Evolutionary conservation across 164 flowering plant genomes (phyloP).

Genomic region (Magnolia kwangsiensis): DNA sequence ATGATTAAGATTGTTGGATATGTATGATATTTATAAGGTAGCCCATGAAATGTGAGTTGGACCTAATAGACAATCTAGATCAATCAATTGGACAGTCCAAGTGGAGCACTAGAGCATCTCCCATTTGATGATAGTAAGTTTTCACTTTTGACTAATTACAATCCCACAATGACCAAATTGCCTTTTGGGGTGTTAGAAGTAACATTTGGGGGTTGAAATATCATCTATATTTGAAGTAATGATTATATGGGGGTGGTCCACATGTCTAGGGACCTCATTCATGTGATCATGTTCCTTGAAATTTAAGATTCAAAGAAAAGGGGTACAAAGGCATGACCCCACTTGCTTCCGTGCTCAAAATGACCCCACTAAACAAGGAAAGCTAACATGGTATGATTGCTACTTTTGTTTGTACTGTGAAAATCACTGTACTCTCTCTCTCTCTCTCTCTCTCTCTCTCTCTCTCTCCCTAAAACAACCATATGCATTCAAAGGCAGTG

Average conservation of each 20-base stretch:
- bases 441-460: neutral
- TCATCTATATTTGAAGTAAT: neutral
- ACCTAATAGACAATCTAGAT: too few species aligned
- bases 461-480: neutral
- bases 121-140: too few species aligned
- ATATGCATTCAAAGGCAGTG: neutral
- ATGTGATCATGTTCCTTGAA: conserved; percentile 12
- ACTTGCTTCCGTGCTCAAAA: neutral
- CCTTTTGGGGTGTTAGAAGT: neutral
- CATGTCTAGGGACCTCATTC: conserved; percentile 1
- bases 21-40: too few species aligned
- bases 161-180: neutral
- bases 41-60: too few species aligned
- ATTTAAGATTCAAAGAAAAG: conserved; percentile 7
- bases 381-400: neutral
- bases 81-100: too few species aligned
- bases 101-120: too few species aligned
- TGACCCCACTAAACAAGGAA: conserved; percentile 3
- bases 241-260: neutral
- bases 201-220: neutral
- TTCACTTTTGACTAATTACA: too few species aligned
- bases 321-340: conserved; percentile 6
- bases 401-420: neutral
- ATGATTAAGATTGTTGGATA: too few species aligned
- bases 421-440: neutral